phyloP scores from a whole-genome alignment of 768 basidiomycete species.

The Mycena albidolilacea region DNA sequence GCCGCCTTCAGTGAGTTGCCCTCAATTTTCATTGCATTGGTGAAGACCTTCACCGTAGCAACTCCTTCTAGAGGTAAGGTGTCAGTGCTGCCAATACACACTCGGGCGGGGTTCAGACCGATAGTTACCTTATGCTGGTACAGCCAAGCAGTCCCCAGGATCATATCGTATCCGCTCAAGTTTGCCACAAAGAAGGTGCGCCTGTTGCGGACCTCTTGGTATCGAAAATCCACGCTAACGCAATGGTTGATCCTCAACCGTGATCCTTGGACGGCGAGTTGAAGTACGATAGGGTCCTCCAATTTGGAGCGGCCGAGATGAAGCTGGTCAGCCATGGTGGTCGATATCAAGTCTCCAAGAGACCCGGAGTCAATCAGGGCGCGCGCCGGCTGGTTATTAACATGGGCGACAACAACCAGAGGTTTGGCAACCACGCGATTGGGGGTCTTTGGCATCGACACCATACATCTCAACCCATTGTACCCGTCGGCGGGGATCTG shows the following conservation, averaged over 20 bases:
- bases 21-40: background rate
- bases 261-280: conserved; percentile 58
- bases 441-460: too few species aligned
- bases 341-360: too few species aligned
- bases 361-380: too few species aligned
- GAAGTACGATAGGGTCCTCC: conserved; percentile 50
- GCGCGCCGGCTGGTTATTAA: too few species aligned
- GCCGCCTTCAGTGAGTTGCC: background rate
- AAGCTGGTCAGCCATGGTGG: too few species aligned
- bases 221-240: too few species aligned
- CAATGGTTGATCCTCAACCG: conserved; percentile 34
- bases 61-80: conserved; percentile 36
- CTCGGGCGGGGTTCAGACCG: conserved; percentile 40
- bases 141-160: conserved; percentile 43
- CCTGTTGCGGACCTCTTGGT: conserved; percentile 25
- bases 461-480: too few species aligned
- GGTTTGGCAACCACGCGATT: too few species aligned
- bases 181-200: conserved; percentile 47
- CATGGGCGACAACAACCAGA: too few species aligned
- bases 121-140: conserved; percentile 15
- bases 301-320: conserved; percentile 42
- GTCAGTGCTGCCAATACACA: conserved; percentile 35
- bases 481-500: too few species aligned
- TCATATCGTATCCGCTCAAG: conserved; percentile 47
- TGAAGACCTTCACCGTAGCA: conserved; percentile 5